Conservation (phyloP, 176 grass and related monocot species). For the Lolium multiflorum region DNA sequence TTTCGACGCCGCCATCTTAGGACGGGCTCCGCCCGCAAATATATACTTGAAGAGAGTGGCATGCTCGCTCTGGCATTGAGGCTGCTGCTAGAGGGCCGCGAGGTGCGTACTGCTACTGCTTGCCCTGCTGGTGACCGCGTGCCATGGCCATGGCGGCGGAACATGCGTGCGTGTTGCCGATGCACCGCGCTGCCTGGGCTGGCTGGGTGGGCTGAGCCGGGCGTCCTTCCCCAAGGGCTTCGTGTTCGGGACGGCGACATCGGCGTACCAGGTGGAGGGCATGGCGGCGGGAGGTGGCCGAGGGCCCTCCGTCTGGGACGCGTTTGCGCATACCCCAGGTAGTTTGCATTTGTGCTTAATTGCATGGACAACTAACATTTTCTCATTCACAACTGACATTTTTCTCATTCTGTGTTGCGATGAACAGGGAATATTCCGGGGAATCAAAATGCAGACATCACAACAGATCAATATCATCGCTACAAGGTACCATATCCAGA, state of each 20-base stretch:
- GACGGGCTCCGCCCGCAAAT: no score
- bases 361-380: not conserved
- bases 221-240: conserved; percentile 56
- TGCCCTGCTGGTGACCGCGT: not conserved
- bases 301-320: conserved; percentile 62
- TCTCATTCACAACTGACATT: not conserved
- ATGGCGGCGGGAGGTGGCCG: conserved; percentile 46
- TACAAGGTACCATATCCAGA: conserved; percentile 40
- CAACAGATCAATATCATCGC: conserved; percentile 68
- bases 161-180: not conserved
- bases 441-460: conserved; percentile 62
- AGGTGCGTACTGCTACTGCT: not conserved
- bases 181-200: not conserved
- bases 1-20: no score
- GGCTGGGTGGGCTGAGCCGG: conserved; percentile 44
- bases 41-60: no score
- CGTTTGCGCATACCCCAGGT: conserved; percentile 62
- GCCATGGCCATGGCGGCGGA: not conserved
- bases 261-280: conserved; percentile 73
- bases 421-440: conserved; percentile 49
- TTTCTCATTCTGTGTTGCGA: not conserved
- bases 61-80: no score
- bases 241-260: conserved; percentile 69
- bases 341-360: no score
- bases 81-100: no score